phyloP scores from a whole-genome alignment of 352 stramenopile species.

The Peronospora belbahrii region DNA sequence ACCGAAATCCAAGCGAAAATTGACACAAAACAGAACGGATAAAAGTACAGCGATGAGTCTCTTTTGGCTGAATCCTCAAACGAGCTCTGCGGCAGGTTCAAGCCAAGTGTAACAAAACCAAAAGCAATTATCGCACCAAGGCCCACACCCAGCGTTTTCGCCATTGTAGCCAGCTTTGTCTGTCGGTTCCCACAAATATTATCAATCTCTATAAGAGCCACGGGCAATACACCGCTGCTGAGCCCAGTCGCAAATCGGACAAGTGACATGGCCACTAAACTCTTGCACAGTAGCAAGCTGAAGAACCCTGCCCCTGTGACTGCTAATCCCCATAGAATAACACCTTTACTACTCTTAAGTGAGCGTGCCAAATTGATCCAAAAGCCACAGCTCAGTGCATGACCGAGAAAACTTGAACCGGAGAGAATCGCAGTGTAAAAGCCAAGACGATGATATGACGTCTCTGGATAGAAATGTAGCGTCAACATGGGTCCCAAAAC shows the following conservation, averaged over 20 bases:
- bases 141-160: constrained; percentile 59
- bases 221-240: constrained; percentile 63
- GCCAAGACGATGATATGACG: constrained; percentile 58
- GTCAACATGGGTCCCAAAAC: constrained; percentile 62
- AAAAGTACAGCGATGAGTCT: constrained; percentile 63
- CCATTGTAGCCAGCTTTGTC: constrained; percentile 47
- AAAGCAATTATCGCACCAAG: constrained; percentile 48
- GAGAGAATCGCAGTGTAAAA: constrained; percentile 75
- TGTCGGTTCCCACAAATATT: constrained; percentile 77
- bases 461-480: constrained; percentile 71
- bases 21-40: constrained; percentile 69
- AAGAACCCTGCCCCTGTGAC: constrained; percentile 62
- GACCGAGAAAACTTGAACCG: constrained; percentile 56
- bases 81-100: constrained; percentile 33
- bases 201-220: constrained; percentile 75
- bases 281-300: constrained; percentile 70
- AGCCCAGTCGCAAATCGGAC: constrained; percentile 71
- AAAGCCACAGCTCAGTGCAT: constrained; percentile 60
- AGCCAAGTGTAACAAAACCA: constrained; percentile 36
- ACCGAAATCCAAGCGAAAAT: constrained; percentile 61
- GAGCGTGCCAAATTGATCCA: constrained; percentile 74
- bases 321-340: constrained; percentile 74
- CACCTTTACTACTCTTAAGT: constrained; percentile 68
- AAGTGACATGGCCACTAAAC: constrained; percentile 62
- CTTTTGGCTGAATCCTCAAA: constrained; percentile 26